These are phyloP conservation scores for Suillus decipiens DNA, from an alignment of 768 basidiomycete species.

Conservation along the genomic window DNA sequence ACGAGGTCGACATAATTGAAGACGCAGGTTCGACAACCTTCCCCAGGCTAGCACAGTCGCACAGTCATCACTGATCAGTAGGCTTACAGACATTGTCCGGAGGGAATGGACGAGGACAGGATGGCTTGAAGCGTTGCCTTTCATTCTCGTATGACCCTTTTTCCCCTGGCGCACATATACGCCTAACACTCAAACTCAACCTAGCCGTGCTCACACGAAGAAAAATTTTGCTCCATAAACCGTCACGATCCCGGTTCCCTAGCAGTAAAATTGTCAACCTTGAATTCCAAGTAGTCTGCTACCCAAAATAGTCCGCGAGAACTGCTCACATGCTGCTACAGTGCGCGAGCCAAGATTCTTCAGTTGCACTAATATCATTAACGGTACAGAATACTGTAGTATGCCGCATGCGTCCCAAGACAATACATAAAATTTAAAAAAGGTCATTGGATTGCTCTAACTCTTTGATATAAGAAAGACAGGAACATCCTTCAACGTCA, in stretches of 20 bases:
- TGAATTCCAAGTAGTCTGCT: constrained; percentile 97
- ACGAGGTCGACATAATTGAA: constrained; percentile 98
- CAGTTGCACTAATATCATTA: neutral
- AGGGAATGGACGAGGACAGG: constrained; percentile 92
- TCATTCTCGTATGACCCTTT: constrained; percentile 74
- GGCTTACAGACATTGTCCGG: constrained; percentile 84
- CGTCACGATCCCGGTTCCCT: constrained; percentile 76
- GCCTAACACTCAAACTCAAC: constrained; percentile 8
- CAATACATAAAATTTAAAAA: neutral
- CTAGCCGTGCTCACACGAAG: constrained; percentile 91
- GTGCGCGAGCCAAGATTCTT: neutral
- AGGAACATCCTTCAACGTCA: too few relatives aligned
- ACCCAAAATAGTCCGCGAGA: constrained; percentile 85
- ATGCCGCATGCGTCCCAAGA: neutral
- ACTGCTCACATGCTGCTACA: neutral
- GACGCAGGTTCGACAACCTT: constrained; percentile 98
- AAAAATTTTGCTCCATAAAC: constrained; percentile 95
- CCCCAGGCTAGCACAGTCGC: constrained; percentile 92
- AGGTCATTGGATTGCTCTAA: neutral
- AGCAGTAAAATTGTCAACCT: constrained; percentile 90
- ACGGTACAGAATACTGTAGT: neutral
- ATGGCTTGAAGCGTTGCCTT: constrained; percentile 93
- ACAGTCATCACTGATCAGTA: constrained; percentile 87
- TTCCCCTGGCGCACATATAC: neutral
- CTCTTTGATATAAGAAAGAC: neutral